phyloP scores from a whole-genome alignment of 2,329 filamentous ascomycete genomes.

The Stachybotrys chlorohalonatus region DNA sequence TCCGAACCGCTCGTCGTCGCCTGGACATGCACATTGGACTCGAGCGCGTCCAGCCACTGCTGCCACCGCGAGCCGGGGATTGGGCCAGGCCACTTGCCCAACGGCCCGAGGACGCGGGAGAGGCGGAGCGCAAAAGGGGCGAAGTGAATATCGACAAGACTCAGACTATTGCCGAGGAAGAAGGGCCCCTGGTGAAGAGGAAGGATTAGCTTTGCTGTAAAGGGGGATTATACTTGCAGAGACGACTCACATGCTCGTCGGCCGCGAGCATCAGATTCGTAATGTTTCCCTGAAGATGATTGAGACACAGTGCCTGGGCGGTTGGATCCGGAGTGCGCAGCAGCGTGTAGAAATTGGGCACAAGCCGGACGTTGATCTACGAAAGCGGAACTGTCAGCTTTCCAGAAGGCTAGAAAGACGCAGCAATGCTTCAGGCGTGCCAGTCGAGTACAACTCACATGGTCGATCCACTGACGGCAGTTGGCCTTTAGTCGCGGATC shows the following conservation, averaged over 20 bases:
- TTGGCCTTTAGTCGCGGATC: constrained; percentile 61
- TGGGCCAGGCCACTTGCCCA: constrained; percentile 57
- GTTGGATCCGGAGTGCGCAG: constrained; percentile 54
- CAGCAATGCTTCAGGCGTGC: not conserved
- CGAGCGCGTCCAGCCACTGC: constrained; percentile 62
- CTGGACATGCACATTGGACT: constrained; percentile 51
- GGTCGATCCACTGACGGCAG: constrained; percentile 71
- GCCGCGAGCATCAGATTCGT: constrained; percentile 37
- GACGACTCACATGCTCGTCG: constrained; percentile 26
- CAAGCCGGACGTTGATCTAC: constrained; percentile 65
- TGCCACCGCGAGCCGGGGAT: constrained; percentile 57
- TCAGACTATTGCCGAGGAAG: constrained; percentile 46
- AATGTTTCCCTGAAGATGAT: constrained; percentile 58
- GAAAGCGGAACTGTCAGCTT: not conserved
- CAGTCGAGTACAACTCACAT: constrained; percentile 41
- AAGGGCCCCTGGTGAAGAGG: constrained; percentile 49
- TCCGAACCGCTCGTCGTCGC: constrained; percentile 57
- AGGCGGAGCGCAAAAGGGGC: constrained; percentile 67
- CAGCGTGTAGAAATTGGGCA: constrained; percentile 68
- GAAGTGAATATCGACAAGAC: constrained; percentile 64
- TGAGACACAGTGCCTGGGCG: constrained; percentile 49
- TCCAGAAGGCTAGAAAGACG: not conserved
- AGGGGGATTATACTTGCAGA: too few species aligned
- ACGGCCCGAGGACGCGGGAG: constrained; percentile 54
- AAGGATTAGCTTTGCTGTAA: not conserved